Evolutionary conservation across 2,329 filamentous ascomycete genomes (phyloP).

Genomic region (Aspergillus arachidicola): DNA sequence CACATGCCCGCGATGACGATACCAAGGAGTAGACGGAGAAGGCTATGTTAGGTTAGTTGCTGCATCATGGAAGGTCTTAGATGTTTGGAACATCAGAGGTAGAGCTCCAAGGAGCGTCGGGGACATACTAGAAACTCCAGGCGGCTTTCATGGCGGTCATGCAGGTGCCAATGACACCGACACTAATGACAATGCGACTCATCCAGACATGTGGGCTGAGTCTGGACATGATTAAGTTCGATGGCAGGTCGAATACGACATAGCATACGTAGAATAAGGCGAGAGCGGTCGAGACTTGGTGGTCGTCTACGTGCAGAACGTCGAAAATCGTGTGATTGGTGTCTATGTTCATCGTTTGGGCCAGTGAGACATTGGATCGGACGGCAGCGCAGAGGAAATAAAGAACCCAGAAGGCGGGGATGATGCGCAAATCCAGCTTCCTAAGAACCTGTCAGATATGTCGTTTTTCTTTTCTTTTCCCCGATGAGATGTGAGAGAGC

Average conservation of each 20-base stretch:
- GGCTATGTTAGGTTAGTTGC: conserved; percentile 28
- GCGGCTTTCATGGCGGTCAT: conserved; percentile 79
- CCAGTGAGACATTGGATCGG: conserved; percentile 85
- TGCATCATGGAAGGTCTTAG: background rate
- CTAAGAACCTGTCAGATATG: conserved; percentile 30
- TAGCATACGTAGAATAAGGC: conserved; percentile 92
- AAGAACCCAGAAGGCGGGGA: conserved; percentile 80
- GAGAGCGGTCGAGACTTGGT: conserved; percentile 80
- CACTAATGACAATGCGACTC: conserved; percentile 85
- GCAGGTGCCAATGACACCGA: conserved; percentile 80
- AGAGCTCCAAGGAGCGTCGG: background rate
- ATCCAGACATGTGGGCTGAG: conserved; percentile 88
- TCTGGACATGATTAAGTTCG: conserved; percentile 84
- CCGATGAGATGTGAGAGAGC: background rate
- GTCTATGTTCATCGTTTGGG: conserved; percentile 86
- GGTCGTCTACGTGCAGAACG: conserved; percentile 69
- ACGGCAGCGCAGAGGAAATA: conserved; percentile 94
- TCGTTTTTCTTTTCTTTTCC: background rate
- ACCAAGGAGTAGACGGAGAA: conserved; percentile 82
- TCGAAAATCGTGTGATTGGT: conserved; percentile 75
- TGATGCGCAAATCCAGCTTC: conserved; percentile 61
- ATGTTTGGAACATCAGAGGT: background rate
- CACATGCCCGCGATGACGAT: conserved; percentile 91
- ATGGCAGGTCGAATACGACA: conserved; percentile 85
- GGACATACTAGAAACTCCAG: conserved; percentile 76